phyloP scores from a whole-genome alignment of 2,329 filamentous ascomycete genomes.

The Trichoderma atrobrunneum region DNA sequence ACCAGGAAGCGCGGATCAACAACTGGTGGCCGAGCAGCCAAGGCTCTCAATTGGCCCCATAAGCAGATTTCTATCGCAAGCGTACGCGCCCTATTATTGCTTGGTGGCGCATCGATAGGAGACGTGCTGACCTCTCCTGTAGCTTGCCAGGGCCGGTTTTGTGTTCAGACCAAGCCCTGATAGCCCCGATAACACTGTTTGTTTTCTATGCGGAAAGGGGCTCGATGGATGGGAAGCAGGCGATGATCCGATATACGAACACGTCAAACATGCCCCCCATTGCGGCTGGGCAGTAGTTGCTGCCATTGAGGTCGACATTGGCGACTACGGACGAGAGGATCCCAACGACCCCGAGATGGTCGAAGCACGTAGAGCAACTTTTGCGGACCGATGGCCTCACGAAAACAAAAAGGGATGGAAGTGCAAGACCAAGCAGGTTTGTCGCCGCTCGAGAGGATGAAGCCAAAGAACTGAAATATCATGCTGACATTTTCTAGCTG shows the following conservation, averaged over 20 bases:
- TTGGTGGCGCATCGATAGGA: background rate
- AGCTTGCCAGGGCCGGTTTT: conserved; percentile 91
- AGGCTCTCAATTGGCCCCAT: conserved; percentile 75
- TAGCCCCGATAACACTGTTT: conserved; percentile 83
- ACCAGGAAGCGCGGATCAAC: conserved; percentile 69
- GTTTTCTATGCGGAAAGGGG: conserved; percentile 80
- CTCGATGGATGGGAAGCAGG: conserved; percentile 90
- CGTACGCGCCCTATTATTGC: conserved; percentile 25
- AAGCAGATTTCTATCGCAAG: conserved; percentile 34
- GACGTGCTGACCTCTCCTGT: conserved; percentile 26
- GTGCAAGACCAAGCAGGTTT: conserved; percentile 82
- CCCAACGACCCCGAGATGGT: conserved; percentile 69
- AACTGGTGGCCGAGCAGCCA: conserved; percentile 49
- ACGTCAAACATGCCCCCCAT: conserved; percentile 74
- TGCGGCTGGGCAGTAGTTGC: conserved; percentile 85
- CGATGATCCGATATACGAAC: conserved; percentile 80
- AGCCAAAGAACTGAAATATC: background rate
- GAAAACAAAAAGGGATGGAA: conserved; percentile 85
- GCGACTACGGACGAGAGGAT: conserved; percentile 66
- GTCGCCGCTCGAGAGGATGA: conserved; percentile 19
- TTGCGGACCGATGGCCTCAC: conserved; percentile 83
- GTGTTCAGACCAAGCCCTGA: conserved; percentile 75
- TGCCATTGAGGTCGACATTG: conserved; percentile 59
- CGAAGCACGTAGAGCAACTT: conserved; percentile 78
- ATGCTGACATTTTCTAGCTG: conserved; percentile 52